These are phyloP conservation scores for Solanum hybrid DNA, from an alignment of 305 asterid species.

Conservation along the genomic window DNA sequence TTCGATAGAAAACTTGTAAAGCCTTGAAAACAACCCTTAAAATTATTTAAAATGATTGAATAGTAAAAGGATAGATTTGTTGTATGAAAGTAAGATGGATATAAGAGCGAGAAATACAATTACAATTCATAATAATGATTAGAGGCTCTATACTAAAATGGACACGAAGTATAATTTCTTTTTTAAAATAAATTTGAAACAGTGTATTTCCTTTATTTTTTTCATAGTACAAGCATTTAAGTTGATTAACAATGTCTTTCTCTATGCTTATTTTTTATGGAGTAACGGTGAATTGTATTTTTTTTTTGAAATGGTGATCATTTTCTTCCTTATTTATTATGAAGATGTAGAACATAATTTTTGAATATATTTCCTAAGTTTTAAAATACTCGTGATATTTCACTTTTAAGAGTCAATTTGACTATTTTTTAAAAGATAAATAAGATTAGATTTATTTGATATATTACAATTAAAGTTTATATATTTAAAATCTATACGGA, in stretches of 20 bases:
- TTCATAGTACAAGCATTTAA: too few species aligned
- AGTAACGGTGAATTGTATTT: not conserved
- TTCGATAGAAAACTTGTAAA: not conserved
- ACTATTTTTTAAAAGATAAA: too few species aligned
- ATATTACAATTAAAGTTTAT: too few species aligned
- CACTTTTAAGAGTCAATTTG: not conserved
- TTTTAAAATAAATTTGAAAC: too few species aligned
- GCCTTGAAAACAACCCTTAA: not conserved
- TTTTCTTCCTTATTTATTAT: not conserved
- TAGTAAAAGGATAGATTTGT: not conserved
- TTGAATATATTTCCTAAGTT: not conserved
- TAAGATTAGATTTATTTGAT: not conserved
- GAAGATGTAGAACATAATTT: not conserved
- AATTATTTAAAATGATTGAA: too few species aligned
- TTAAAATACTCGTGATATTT: too few species aligned
- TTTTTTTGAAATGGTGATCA: too few species aligned
- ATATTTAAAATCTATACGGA: too few species aligned
- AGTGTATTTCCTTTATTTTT: too few species aligned
- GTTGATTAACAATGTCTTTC: not conserved
- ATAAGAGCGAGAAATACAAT: not conserved
- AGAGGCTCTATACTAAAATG: not conserved
- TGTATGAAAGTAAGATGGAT: not conserved
- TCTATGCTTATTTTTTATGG: not conserved
- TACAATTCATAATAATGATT: too few species aligned
- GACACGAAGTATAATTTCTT: not conserved